Evolutionary conservation across 768 basidiomycete genomes (phyloP).

Genomic region (Rhodotorula graminis): DNA sequence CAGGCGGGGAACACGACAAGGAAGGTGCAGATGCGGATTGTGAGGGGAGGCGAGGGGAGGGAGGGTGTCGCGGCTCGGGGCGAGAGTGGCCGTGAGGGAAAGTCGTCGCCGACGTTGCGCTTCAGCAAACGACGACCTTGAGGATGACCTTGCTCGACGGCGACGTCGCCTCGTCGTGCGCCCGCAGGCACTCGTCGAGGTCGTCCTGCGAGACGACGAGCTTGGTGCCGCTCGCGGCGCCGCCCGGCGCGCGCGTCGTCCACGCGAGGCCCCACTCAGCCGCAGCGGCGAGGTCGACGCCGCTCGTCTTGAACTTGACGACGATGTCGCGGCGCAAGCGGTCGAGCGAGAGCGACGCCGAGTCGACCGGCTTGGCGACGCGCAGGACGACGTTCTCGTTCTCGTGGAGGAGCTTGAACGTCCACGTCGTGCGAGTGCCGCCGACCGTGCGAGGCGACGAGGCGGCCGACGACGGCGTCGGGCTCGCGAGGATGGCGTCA

Average conservation of each 20-base stretch:
- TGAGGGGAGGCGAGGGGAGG: not conserved
- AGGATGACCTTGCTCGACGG: conserved; percentile 14
- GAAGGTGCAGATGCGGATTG: too few relatives aligned
- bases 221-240: not conserved
- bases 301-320: conserved; percentile 21
- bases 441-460: not conserved
- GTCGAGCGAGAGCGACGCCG: conserved; percentile 4
- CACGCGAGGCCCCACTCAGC: conserved; percentile 21
- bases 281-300: conserved; percentile 3
- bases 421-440: not conserved
- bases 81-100: too few relatives aligned
- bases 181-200: conserved; percentile 5
- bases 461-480: not conserved
- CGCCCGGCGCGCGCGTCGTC: not conserved
- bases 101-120: not conserved
- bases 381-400: conserved; percentile 30
- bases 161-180: not conserved
- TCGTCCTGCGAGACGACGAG: conserved; percentile 17
- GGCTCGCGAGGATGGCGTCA: conserved; percentile 10
- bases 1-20: too few relatives aligned
- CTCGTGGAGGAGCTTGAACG: conserved; percentile 26
- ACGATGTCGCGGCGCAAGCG: conserved; percentile 4
- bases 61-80: too few relatives aligned
- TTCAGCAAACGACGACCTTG: conserved; percentile 20
- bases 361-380: not conserved